These are phyloP conservation scores for Botryotinia convoluta DNA, from an alignment of 2,329 filamentous ascomycete species.

Conservation along the genomic window DNA sequence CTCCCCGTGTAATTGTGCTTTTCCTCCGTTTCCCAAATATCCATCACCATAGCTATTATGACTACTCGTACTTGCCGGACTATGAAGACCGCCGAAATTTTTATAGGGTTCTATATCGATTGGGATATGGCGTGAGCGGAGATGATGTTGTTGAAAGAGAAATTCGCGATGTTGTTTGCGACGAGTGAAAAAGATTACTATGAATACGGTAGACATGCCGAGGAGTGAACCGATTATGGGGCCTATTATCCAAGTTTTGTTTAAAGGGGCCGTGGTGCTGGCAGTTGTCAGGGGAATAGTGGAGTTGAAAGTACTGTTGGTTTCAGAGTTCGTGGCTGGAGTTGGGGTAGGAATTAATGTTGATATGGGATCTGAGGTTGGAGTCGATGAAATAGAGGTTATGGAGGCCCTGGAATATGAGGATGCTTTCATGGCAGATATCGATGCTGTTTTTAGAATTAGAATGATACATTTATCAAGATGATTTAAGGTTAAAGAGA, in stretches of 20 bases:
- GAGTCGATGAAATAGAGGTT: neutral
- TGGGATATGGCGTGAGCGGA: neutral
- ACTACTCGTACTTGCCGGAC: neutral
- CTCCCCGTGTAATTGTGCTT: slow-evolving; percentile 30
- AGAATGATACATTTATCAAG: neutral
- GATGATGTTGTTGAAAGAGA: neutral
- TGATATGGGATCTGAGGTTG: neutral
- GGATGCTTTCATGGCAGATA: slow-evolving; percentile 2
- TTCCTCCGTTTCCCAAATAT: slow-evolving; percentile 15
- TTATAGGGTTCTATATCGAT: slow-evolving; percentile 2
- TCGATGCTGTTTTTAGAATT: neutral
- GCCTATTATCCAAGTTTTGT: slow-evolving; percentile 31
- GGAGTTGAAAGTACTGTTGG: neutral
- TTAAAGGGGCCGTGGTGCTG: slow-evolving; percentile 20
- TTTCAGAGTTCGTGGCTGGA: neutral
- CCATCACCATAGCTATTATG: slow-evolving; percentile 21
- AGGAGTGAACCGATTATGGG: slow-evolving; percentile 32
- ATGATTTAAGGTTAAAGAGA: too few relatives aligned
- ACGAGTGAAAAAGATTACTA: slow-evolving; percentile 33
- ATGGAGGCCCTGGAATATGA: neutral
- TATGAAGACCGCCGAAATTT: neutral
- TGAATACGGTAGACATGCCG: slow-evolving; percentile 30
- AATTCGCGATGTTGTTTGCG: slow-evolving; percentile 24
- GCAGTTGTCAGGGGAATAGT: slow-evolving; percentile 1
- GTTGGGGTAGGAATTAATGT: neutral